Evolutionary conservation across 495 filamentous ascomycete genomes (phyloP), one percentile per base, ranked within the genome.

Genomic region (Cercophora sp.): DNA sequence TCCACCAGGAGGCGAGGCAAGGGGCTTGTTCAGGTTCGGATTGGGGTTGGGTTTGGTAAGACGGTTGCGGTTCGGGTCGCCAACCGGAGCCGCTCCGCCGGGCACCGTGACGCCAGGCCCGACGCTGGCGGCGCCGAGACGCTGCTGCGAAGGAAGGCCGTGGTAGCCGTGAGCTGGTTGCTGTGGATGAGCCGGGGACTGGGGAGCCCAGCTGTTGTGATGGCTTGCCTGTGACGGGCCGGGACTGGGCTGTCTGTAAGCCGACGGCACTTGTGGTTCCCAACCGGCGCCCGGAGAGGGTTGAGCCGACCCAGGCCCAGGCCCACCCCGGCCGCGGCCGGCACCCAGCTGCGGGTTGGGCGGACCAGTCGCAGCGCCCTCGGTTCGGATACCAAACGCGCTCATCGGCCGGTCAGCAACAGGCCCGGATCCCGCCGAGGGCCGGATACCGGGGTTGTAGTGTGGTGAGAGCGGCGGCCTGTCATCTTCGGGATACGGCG

Each of bases 401-500:
- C 84, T 87, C 43, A 72, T 76, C 9, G 85, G 82, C 1, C 86
- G 79, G 54, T 80, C 79, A 13, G 77, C 75, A 29, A 59, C 66
- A 1, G 74, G 79, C 27, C 70, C 64, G 8, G 55, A 40, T n/a
- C 32, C 68, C 52, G 55, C 35, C 46, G 62, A 70, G 49, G 63
- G 67, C 53, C 64, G 72, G 52, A 62, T 68, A 35, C 52, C 55
- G 8, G 66, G 63, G 52, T 70, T 71, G 26, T 63, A 62, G 51
- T 70, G 56, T 37, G 69, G 59, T 44, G 70, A 59, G 27, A 64
- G 43, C 27, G 55, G 59, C 46, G 64, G 60, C 41, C 49, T 62
- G 51, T 85, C 75, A 58, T 79, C 79, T 43, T 80, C 71, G 2
- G 85, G 84, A 65, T 91, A 89, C 31, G 84, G 87, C n/a, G 79